These are phyloP conservation scores for Yamadazyma pseudoaaseri DNA, from an alignment of 1,139 yeast species.

Conservation along the genomic window DNA sequence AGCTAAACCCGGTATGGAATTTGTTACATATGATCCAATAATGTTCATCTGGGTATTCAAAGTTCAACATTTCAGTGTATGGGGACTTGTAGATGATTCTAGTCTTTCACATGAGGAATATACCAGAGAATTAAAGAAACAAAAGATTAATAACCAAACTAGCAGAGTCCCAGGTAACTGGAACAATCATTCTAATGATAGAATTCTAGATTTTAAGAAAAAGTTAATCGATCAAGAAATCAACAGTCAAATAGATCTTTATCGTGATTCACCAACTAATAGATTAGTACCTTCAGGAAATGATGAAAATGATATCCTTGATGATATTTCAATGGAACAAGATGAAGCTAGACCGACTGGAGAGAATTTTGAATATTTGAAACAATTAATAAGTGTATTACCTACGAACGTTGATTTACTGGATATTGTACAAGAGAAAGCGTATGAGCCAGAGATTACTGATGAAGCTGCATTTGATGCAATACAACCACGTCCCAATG, in stretches of 20 bases:
- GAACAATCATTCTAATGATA: conserved; percentile 6
- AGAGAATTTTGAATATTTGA: conserved; percentile 33
- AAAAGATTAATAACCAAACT: conserved; percentile 28
- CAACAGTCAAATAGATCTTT: conserved; percentile 8
- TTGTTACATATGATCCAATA: conserved; percentile 74
- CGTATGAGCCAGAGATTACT: conserved; percentile 61
- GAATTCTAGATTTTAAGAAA: conserved; percentile 13
- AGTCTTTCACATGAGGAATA: conserved; percentile 21
- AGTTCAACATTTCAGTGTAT: conserved; percentile 88
- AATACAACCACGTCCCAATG: conserved; percentile 31
- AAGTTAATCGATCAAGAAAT: conserved; percentile 12
- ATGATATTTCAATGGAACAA: conserved; percentile 4
- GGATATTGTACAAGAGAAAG: conserved; percentile 57
- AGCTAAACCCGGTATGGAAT: conserved; percentile 64
- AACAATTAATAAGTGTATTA: conserved; percentile 30
- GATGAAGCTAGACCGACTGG: conserved; percentile 8
- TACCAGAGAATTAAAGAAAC: conserved; percentile 35
- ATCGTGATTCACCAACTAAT: conserved; percentile 4
- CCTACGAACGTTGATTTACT: conserved; percentile 33
- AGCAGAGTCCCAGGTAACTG: conserved; percentile 35
- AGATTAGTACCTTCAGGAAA: neutral
- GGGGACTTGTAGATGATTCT: conserved; percentile 65
- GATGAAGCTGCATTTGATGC: conserved; percentile 31
- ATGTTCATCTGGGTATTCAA: conserved; percentile 78
- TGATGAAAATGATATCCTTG: conserved; percentile 3